Base-by-base conservation (phyloP, 768 basidiomycete species). In the Agrocybe pediades region DNA sequence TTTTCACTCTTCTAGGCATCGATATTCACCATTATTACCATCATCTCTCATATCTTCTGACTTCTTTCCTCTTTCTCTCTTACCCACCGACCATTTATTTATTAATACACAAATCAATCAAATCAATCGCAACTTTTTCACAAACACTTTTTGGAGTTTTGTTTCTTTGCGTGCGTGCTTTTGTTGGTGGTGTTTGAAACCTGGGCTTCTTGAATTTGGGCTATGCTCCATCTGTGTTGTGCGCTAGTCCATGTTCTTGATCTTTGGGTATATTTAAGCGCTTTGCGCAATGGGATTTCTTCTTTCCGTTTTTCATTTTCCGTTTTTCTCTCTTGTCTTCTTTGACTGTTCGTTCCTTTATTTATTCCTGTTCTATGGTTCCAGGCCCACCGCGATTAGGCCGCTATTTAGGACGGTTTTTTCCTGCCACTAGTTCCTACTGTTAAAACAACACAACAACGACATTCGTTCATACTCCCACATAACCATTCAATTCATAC, bases 11-110 rank as follows among this genome's bases (percentile, higher is more conserved):
- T 36, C 17, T 15, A 43, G 19, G 19, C 24, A 20, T 43, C 41
- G 8, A 43, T 25, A 26, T 25, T 27, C 25, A 44, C 6, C 29
- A 46, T 39, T 39, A 42, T 44, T 27, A 41, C 19, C 47, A 17
- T 52, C 41, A 48, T 56, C 46, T 56, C 36, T 56, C 29, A 19
- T 46, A n/a, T 43, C 29, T 23, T 41, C 46, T 17, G 52, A 33
- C 29, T 54, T 54, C 46, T 41, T 41, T 54, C 48, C 39, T 43
- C 48, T 24, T 49, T 20, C 20, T 36, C 41, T 46, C 29, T 46
- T 44, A 53, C 19, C 24, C 52, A 47, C 43, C 43, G 41, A n/a
- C n/a, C n/a, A n/a, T n/a, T n/a, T 15, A 36, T 5, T 36, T 36
- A 36, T 36, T 36, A 15, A 53, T 45, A 45, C 41, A 40, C 53